Percentiles rank a stretch among this genome's conserved stretches.
Conservation (phyloP, 805 yeast genomes). For the Cyberlindnera japonica region DNA sequence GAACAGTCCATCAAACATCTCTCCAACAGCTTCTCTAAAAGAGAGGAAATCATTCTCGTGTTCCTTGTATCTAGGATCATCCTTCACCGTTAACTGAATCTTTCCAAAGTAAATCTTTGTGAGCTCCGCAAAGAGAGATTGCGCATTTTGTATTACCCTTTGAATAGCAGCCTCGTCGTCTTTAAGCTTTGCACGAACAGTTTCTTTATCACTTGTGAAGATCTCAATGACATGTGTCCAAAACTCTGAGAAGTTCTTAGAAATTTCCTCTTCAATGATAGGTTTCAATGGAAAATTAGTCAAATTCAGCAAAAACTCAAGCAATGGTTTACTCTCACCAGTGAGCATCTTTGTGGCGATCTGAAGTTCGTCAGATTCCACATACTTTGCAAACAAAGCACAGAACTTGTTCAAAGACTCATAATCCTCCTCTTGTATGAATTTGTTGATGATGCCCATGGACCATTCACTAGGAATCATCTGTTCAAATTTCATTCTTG, state of each 20-base stretch:
- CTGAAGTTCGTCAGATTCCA: conserved; percentile 44
- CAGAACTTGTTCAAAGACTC: conserved; percentile 42
- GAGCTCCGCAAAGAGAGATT: conserved; percentile 45
- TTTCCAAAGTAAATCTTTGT: conserved; percentile 68
- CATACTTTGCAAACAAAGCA: conserved; percentile 41
- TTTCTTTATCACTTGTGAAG: conserved; percentile 47
- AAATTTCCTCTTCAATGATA: conserved; percentile 53
- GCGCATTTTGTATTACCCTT: conserved; percentile 32
- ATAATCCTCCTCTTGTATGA: conserved; percentile 31
- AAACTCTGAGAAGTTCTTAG: conserved; percentile 54
- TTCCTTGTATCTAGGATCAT: conserved; percentile 33
- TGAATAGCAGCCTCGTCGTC: conserved; percentile 30
- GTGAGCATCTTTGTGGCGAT: conserved; percentile 37
- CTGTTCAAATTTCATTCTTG: conserved; percentile 16
- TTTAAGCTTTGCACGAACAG: conserved; percentile 30
- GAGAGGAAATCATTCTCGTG: conserved; percentile 50
- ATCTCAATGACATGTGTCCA: conserved; percentile 68
- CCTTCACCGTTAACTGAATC: conserved; percentile 42
- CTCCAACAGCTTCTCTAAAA: conserved; percentile 73
- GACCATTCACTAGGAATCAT: conserved; percentile 48
- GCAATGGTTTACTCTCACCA: conserved; percentile 34
- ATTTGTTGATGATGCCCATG: conserved; percentile 32
- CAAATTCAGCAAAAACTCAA: conserved; percentile 47
- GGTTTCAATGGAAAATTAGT: conserved; percentile 58
- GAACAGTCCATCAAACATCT: conserved; percentile 68